phyloP scores from a whole-genome alignment of 2,329 filamentous ascomycete species.

The Chrysosporium queenslandicum region DNA sequence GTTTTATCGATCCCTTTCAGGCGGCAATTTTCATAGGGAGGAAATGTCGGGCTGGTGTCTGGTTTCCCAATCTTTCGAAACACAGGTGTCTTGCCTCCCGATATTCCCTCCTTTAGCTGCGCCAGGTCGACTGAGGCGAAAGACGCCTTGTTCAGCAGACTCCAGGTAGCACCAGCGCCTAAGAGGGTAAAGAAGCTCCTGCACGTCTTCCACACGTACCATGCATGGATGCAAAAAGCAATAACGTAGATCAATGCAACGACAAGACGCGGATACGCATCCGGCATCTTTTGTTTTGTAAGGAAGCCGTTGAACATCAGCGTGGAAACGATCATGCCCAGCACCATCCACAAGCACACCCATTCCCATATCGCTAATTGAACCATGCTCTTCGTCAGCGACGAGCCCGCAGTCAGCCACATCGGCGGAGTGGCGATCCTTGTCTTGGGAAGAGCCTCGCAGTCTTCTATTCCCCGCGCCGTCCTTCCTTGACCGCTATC shows the following conservation, averaged over 20 bases:
- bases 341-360: constrained; percentile 13
- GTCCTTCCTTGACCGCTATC: constrained; percentile 2
- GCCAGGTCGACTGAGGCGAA: constrained; percentile 7
- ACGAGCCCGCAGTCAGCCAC: constrained; percentile 11
- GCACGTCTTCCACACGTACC: constrained; percentile 12
- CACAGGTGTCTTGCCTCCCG: constrained; percentile 1
- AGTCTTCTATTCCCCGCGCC: constrained; percentile 7
- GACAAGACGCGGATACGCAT: constrained; percentile 10
- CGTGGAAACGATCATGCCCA: constrained; percentile 9
- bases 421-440: constrained; percentile 6
- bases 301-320: constrained; percentile 11
- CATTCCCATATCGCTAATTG: constrained; percentile 12
- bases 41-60: constrained; percentile 8
- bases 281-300: constrained; percentile 1
- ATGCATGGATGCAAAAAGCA: constrained; percentile 8
- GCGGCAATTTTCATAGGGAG: constrained; percentile 8
- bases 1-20: not conserved
- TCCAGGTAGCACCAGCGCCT: constrained; percentile 10
- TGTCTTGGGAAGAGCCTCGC: constrained; percentile 5
- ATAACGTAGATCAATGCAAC: constrained; percentile 6
- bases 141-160: constrained; percentile 12
- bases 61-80: constrained; percentile 13
- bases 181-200: constrained; percentile 10
- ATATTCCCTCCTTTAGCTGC: constrained; percentile 6
- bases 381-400: constrained; percentile 12